These are phyloP conservation scores for Eucalyptus sp. DNA, from an alignment of 345 rosid species.

Conservation along the genomic window DNA sequence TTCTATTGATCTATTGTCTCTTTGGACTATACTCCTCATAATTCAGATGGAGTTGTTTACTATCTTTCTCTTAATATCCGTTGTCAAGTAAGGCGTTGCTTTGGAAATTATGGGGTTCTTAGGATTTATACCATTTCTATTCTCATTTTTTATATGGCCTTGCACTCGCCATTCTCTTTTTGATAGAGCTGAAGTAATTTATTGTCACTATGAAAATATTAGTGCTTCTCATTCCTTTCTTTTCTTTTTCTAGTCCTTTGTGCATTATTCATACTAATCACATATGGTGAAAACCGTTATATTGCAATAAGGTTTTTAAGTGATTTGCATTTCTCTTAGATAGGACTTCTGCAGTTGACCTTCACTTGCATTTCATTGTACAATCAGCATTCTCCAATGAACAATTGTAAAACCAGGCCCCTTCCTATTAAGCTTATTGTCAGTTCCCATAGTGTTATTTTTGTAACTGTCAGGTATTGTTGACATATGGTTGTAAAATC, in stretches of 20 bases:
- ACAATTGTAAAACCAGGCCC: neutral
- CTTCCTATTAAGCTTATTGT: neutral
- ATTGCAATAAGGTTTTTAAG: neutral
- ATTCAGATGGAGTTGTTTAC: neutral
- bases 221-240: neutral
- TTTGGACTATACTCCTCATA: neutral
- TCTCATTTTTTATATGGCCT: neutral
- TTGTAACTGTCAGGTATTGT: neutral
- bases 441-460: neutral
- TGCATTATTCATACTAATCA: neutral
- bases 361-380: neutral
- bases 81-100: neutral
- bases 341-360: neutral
- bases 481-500: neutral
- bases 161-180: neutral
- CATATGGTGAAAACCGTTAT: neutral
- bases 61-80: neutral
- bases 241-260: neutral
- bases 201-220: neutral
- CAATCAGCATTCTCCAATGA: neutral
- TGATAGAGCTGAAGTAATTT: neutral
- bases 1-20: neutral
- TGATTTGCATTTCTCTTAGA: neutral
- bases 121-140: neutral
- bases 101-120: neutral